Evolutionary conservation across 2,329 filamentous ascomycete genomes (phyloP), one percentile per base, ranked within the genome.

Genomic region (Aureobasidium sp.): DNA sequence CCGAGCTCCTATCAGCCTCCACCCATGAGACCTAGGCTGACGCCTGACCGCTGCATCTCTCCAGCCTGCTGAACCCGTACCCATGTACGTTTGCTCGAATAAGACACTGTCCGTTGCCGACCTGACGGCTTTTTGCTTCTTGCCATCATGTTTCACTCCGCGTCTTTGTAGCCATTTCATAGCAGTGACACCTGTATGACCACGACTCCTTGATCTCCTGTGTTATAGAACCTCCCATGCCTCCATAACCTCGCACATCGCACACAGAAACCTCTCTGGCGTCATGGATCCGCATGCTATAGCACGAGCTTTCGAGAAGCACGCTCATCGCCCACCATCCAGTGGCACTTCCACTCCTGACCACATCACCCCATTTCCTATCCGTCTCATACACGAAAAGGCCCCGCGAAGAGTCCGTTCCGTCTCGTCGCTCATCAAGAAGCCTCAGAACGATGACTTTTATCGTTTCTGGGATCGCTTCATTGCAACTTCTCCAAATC

Each of bases 391-490:
- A 15, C 39, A 56, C 27, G 52, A 56, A 11, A 44, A 22, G 8
- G 34, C 52, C 15, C 27, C 52, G 2, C 25, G 39, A 14, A 42
- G 37, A 44, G 1, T 7, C 5, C 51, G 9, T 8, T 41, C 27
- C 27, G 22, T 44, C 39, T 42, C 39, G 9, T 22, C 52, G 4
- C 2, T 17, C 3, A 22, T 5, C 31, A 48, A 20, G 2, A 60
- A 48, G 4, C 44, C 31, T 9, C 34, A 20, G 12, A 41, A 49
- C 25, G 65, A 66, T 47, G 49, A 59, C 41, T 66, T 67, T 37
- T 67, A 64, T 59, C 64, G 63, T n/a, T 66, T 69, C 5, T 73
- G 71, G 71, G 69, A 70, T 27, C 68, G 67, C 17, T 72, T 72
- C 61, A 67, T 72, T 12, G 64, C 66, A 31, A 34, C 36, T 6